Percentiles rank a stretch among this genome's conserved stretches.
These are phyloP conservation scores for Ustilago loliicola DNA, from an alignment of 1,284 basidiomycete genomes.

Conservation along the genomic window DNA sequence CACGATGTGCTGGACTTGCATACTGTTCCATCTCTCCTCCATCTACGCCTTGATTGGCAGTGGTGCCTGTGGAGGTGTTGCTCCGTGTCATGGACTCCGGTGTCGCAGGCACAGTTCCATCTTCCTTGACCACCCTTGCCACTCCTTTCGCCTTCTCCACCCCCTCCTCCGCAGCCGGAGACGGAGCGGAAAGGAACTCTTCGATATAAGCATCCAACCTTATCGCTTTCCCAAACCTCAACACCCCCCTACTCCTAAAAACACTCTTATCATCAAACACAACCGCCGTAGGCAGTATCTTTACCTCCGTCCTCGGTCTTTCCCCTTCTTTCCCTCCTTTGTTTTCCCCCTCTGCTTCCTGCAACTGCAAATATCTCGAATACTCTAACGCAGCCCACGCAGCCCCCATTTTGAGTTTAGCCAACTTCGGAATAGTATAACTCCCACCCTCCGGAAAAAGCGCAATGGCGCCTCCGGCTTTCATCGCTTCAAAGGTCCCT, in stretches of 20 bases:
- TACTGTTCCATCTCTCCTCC: slow-evolving; percentile 8
- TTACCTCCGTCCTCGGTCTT: slow-evolving; percentile 71
- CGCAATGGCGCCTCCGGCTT: slow-evolving; percentile 83
- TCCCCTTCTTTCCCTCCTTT: not conserved
- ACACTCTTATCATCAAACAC: slow-evolving; percentile 95
- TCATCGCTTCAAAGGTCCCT: slow-evolving; percentile 88
- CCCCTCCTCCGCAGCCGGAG: not conserved
- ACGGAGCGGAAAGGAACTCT: slow-evolving; percentile 76
- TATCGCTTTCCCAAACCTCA: slow-evolving; percentile 83
- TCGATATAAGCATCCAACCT: slow-evolving; percentile 80
- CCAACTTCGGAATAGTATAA: slow-evolving; percentile 86
- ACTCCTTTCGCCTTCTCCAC: not conserved
- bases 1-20: slow-evolving; percentile 74
- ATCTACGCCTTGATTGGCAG: not conserved
- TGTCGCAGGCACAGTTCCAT: slow-evolving; percentile 40
- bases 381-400: slow-evolving; percentile 96
- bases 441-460: slow-evolving; percentile 89
- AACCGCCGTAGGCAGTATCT: slow-evolving; percentile 86
- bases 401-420: slow-evolving; percentile 95
- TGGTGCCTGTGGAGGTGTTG: slow-evolving; percentile 3
- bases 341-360: not conserved
- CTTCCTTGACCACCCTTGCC: slow-evolving; percentile 9
- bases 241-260: slow-evolving; percentile 80
- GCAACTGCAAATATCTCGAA: slow-evolving; percentile 73
- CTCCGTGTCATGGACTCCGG: slow-evolving; percentile 41